Evolutionary conservation across 768 basidiomycete genomes (phyloP), one percentile per base, ranked within the genome.

Genomic region (Podaxis sp.): DNA sequence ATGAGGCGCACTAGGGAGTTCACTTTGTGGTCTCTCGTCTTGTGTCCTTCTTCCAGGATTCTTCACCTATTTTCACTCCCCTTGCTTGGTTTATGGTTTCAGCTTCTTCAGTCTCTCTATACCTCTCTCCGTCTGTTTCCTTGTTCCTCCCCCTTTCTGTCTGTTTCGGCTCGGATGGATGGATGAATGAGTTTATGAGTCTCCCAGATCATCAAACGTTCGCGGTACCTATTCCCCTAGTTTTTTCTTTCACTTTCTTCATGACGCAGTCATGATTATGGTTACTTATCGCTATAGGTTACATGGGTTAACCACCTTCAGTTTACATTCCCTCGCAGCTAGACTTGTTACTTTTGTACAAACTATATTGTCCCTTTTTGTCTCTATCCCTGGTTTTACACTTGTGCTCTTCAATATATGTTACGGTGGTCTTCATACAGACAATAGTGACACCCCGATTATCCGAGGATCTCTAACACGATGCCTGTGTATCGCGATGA

Each of bases 401-500:
- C 9, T 53, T 28, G 17, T 28, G 44, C 24, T 17, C n/a, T 51
- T 46, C 44, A 46, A 46, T 46, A 46, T 46, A 46, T 19, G 44
- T 42, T 42, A 42, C 17, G 13, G 5, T 22, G 44, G 44, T 19
- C 9, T 33, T 46, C 19, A 46, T 2, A 46, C 19, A 46, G 17
- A 13, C 40, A 8, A 46, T 46, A 3, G 19, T 8, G 2, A 46
- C n/a, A 7, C 7, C 19, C 15, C 19, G 24, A 28, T 63, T 59
- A 70, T 49, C 53, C 59, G 26, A 66, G 48, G 49, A 83, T 75
- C 48, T 80, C 77, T 53, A 82, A 69, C 11, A 78, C 74, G 57
- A 84, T 77, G n/a, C 83, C 82, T 83, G 40, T 2, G 44, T 13
- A 26, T 17, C 38, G 30, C 28, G 48, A 36, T 19, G 36, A 13